These are phyloP conservation scores for Polygonum aviculare DNA, from an alignment of 148 eudicot genomes.

Conservation along the genomic window DNA sequence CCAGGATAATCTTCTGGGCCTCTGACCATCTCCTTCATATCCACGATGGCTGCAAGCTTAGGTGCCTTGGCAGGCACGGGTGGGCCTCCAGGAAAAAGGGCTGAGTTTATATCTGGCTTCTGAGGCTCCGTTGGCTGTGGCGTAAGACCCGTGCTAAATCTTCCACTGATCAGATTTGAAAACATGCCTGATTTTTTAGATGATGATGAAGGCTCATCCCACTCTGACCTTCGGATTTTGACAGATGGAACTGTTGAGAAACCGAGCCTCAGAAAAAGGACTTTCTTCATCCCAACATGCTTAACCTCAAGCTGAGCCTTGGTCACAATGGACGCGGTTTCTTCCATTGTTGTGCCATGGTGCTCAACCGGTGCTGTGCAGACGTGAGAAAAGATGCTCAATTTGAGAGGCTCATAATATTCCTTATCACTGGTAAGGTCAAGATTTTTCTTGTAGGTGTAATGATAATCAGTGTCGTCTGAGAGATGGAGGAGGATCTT, in stretches of 20 bases:
- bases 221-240: constrained; percentile 53
- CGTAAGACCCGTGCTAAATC: constrained; percentile 46
- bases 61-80: constrained; percentile 56
- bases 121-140: constrained; percentile 22
- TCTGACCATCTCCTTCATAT: constrained; percentile 67
- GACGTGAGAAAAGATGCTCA: constrained; percentile 89
- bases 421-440: constrained; percentile 37
- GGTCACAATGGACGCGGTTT: constrained; percentile 61
- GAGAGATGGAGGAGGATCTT: constrained; percentile 49
- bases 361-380: constrained; percentile 78
- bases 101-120: constrained; percentile 84
- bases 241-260: constrained; percentile 66
- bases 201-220: constrained; percentile 62
- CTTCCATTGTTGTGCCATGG: constrained; percentile 22
- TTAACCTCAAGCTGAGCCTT: constrained; percentile 93
- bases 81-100: constrained; percentile 73
- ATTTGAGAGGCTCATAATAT: constrained; percentile 68
- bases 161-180: constrained; percentile 72
- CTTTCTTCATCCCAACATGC: constrained; percentile 62
- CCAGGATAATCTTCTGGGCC: constrained; percentile 92
- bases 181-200: constrained; percentile 77
- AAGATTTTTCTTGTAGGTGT: constrained; percentile 26
- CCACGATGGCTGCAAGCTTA: constrained; percentile 54
- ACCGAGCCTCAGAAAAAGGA: constrained; percentile 71
- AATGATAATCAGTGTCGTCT: constrained; percentile 27